phyloP scores from a whole-genome alignment of 2,329 filamentous ascomycete species.

The Epichloe uncinata region DNA sequence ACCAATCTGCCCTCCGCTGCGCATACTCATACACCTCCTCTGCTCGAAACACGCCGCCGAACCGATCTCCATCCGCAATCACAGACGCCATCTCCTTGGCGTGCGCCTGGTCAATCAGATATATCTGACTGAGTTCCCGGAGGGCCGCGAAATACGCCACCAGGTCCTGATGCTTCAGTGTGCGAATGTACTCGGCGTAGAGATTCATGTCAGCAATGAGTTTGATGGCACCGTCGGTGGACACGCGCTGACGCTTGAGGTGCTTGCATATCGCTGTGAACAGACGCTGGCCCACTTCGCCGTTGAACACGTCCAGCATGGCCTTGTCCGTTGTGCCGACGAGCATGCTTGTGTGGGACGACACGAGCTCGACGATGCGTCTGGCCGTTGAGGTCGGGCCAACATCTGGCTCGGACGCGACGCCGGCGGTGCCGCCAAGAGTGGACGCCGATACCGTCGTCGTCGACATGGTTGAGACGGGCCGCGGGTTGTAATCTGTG shows the following conservation, averaged over 20 bases:
- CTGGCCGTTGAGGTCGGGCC: conserved; percentile 69
- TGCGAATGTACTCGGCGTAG: conserved; percentile 74
- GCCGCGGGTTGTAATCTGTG: conserved; percentile 76
- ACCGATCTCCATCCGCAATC: conserved; percentile 82
- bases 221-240: conserved; percentile 76
- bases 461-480: conserved; percentile 10
- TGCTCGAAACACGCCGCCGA: conserved; percentile 81
- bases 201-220: conserved; percentile 95
- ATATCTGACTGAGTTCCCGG: conserved; percentile 87
- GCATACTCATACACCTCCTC: conserved; percentile 98
- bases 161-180: conserved; percentile 70
- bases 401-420: conserved; percentile 27
- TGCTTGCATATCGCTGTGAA: conserved; percentile 94
- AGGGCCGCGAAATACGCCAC: conserved; percentile 84
- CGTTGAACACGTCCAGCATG: conserved; percentile 96
- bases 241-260: conserved; percentile 88
- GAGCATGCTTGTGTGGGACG: conserved; percentile 83
- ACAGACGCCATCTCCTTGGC: conserved; percentile 92
- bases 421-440: conserved; percentile 14
- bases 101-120: conserved; percentile 70
- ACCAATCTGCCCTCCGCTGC: conserved; percentile 89
- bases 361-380: conserved; percentile 73
- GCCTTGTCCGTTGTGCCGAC: conserved; percentile 93
- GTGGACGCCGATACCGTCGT: conserved; percentile 9
- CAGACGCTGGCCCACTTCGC: conserved; percentile 85